phyloP scores from a whole-genome alignment of 164 flowering plant genomes.

The Stephania cephalantha region DNA sequence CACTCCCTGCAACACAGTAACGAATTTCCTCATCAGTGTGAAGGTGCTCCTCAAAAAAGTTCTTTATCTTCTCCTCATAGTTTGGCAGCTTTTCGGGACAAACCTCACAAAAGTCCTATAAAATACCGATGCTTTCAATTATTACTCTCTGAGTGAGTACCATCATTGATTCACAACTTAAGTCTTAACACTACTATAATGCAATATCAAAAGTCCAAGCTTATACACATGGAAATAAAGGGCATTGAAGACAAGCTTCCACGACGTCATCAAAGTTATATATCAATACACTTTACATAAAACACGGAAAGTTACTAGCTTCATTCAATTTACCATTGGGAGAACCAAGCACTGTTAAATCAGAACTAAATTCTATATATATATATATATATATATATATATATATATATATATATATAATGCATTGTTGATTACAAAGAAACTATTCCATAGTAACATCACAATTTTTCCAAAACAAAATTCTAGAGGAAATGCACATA shows the following conservation, averaged over 20 bases:
- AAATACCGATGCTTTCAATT: not conserved
- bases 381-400: no score
- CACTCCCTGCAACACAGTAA: slow-evolving; percentile 91
- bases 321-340: no score
- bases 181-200: not conserved
- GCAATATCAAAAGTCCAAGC: not conserved
- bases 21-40: slow-evolving; percentile 99
- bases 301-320: no score
- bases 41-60: slow-evolving; percentile 91
- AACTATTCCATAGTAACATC: no score
- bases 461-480: no score
- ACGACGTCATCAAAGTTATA: no score
- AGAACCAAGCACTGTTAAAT: no score
- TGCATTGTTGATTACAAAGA: no score
- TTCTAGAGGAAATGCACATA: no score
- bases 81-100: slow-evolving; percentile 94
- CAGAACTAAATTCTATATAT: no score
- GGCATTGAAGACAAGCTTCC: not conserved
- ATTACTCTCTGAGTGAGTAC: not conserved
- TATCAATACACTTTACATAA: no score
- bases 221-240: not conserved
- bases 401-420: no score
- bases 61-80: slow-evolving; percentile 90
- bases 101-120: slow-evolving; percentile 80
- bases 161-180: not conserved